Conservation (phyloP, 306 rosid genomes). For the Ormosia emarginata region DNA sequence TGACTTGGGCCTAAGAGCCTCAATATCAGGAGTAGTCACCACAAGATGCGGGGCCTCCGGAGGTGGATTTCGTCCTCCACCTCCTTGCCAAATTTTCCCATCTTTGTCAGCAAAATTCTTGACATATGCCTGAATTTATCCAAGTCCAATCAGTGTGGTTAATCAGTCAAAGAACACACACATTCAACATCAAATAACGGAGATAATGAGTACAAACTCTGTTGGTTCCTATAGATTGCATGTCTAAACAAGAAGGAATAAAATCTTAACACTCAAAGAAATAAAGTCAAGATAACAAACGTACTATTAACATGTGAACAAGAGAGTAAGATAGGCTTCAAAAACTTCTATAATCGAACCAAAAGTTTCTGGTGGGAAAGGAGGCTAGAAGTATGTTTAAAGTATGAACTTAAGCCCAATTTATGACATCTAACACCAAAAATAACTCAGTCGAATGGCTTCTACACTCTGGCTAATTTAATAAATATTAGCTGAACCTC, state of each 20-base stretch:
- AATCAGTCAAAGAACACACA: constrained; percentile 17
- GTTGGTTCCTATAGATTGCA: background rate
- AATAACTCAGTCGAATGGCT: background rate
- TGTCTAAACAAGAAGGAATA: background rate
- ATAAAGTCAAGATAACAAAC: background rate
- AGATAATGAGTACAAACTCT: background rate
- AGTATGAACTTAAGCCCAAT: constrained; percentile 2
- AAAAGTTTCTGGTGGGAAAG: background rate
- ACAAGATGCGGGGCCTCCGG: constrained; percentile 98
- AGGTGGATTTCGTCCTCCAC: constrained; percentile 98
- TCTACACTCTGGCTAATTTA: background rate
- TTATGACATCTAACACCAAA: background rate
- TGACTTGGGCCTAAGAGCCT: constrained; percentile 92
- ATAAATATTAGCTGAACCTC: background rate
- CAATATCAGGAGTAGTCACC: constrained; percentile 87
- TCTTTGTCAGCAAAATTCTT: constrained; percentile 87
- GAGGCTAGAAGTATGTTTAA: background rate
- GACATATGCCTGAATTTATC: constrained; percentile 60
- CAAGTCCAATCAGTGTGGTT: constrained; percentile 22
- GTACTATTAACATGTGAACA: background rate
- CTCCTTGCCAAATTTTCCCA: constrained; percentile 98
- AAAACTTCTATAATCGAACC: background rate
- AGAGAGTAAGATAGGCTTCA: background rate
- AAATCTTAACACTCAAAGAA: background rate
- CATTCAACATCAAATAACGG: background rate